Evolutionary conservation across 2,329 filamentous ascomycete species (phyloP).

Genomic region (Xylaria sp.): DNA sequence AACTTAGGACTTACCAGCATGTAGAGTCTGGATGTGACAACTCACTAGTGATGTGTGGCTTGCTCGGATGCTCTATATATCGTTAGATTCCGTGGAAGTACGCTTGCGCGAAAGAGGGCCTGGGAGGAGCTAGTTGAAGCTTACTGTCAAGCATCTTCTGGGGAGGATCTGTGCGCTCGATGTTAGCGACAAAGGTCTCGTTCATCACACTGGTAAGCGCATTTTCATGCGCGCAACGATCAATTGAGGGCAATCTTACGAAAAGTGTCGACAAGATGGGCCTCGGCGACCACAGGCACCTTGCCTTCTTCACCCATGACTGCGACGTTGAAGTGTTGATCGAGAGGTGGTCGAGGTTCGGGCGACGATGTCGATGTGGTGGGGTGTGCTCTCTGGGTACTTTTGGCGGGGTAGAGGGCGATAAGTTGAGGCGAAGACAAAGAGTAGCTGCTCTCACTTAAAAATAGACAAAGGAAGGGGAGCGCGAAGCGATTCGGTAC

Average conservation of each 20-base stretch:
- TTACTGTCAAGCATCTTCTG: slow-evolving; percentile 75
- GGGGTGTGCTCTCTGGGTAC: slow-evolving; percentile 33
- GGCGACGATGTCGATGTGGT: slow-evolving; percentile 33
- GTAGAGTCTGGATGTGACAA: slow-evolving; percentile 34
- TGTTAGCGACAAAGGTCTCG: slow-evolving; percentile 42
- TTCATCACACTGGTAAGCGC: background rate
- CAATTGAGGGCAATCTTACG: slow-evolving; percentile 58
- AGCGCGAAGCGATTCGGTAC: background rate
- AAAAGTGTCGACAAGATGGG: slow-evolving; percentile 80
- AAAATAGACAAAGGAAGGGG: slow-evolving; percentile 18
- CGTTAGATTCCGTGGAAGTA: slow-evolving; percentile 42
- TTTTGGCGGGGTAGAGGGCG: slow-evolving; percentile 23
- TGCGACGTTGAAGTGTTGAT: slow-evolving; percentile 31
- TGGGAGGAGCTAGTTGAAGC: slow-evolving; percentile 44
- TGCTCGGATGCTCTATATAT: slow-evolving; percentile 72
- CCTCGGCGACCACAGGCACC: slow-evolving; percentile 75
- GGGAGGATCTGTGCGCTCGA: slow-evolving; percentile 64
- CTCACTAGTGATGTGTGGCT: slow-evolving; percentile 74
- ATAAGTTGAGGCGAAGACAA: slow-evolving; percentile 7
- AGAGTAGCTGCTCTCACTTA: background rate
- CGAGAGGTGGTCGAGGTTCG: slow-evolving; percentile 29
- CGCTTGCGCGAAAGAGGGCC: slow-evolving; percentile 3
- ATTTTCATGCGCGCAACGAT: background rate
- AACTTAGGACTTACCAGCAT: background rate
- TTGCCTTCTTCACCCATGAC: slow-evolving; percentile 62